A percentile compares a stretch with the other conserved stretches of the same genome.
Evolutionary conservation across 2,329 filamentous ascomycete genomes (phyloP).

Genomic region (Aspergillus quadricinctus): DNA sequence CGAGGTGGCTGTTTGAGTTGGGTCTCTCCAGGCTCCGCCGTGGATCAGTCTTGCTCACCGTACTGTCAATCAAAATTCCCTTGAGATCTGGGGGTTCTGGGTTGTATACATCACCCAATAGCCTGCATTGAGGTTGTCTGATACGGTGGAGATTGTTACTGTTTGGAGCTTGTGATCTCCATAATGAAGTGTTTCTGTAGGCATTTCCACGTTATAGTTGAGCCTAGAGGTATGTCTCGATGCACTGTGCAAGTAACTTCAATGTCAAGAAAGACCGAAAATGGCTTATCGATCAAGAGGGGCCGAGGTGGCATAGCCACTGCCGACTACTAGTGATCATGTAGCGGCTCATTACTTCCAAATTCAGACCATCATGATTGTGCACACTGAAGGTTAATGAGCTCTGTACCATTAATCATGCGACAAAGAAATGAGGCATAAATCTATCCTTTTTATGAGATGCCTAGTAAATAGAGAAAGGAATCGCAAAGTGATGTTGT

Average conservation of each 20-base stretch:
- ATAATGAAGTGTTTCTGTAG: slow-evolving; percentile 20
- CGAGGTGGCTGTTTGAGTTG: slow-evolving; percentile 31
- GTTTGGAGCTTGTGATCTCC: slow-evolving; percentile 32
- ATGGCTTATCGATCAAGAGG: not conserved
- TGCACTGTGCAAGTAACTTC: not conserved
- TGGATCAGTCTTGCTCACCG: slow-evolving; percentile 39
- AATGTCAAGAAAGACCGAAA: not conserved
- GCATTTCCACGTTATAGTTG: slow-evolving; percentile 1
- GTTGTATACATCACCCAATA: slow-evolving; percentile 40
- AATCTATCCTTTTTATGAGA: not conserved
- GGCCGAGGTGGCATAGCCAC: not conserved
- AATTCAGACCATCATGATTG: not conserved
- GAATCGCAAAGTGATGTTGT: not conserved
- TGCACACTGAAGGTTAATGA: not conserved
- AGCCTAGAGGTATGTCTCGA: not conserved
- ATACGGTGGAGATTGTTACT: slow-evolving; percentile 25
- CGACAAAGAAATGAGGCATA: not conserved
- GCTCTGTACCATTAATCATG: not conserved
- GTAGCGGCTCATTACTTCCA: not conserved
- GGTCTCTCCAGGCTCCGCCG: slow-evolving; percentile 49
- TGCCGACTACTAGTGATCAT: not conserved
- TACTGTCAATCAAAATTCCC: not conserved
- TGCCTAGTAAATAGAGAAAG: not conserved
- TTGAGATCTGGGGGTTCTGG: not conserved
- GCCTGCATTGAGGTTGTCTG: slow-evolving; percentile 16